These are phyloP conservation scores for Warburgia ugandensis DNA, from an alignment of 164 flowering plant genomes.

Conservation along the genomic window DNA sequence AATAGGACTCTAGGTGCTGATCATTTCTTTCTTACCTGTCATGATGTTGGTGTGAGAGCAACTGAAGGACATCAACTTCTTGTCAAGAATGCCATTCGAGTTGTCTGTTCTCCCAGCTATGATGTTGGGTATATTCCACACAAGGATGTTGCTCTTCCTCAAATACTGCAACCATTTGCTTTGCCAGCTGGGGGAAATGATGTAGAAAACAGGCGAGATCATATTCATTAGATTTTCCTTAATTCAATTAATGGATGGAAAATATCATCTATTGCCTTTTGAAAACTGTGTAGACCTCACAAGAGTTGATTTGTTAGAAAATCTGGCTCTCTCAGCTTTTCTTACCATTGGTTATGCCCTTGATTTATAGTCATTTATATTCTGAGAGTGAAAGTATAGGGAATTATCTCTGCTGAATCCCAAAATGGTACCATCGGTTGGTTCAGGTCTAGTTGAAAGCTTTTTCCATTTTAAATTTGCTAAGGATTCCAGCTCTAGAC, in stretches of 20 bases:
- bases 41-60: conserved; percentile 99
- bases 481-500: no score
- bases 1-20: conserved; percentile 96
- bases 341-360: no score
- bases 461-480: no score
- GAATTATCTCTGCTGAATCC: no score
- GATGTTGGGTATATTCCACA: conserved; percentile 95
- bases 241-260: background rate
- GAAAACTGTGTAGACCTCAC: no score
- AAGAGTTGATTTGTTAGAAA: no score
- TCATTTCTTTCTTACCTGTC: conserved; percentile 97
- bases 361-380: no score
- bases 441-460: no score
- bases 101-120: conserved; percentile 94
- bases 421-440: no score
- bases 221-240: background rate
- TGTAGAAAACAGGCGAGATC: conserved; percentile 63
- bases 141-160: conserved; percentile 97
- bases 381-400: no score
- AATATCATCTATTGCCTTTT: no score
- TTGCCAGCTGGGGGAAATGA: conserved; percentile 95
- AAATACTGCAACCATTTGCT: conserved; percentile 96
- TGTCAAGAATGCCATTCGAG: conserved; percentile 86
- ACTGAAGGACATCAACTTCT: conserved; percentile 79
- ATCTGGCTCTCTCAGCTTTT: no score